A percentile compares a stretch with the other conserved stretches of the same genome.
Conservation (phyloP, 345 rosid species). For the Eucalyptus cladocalyx region DNA sequence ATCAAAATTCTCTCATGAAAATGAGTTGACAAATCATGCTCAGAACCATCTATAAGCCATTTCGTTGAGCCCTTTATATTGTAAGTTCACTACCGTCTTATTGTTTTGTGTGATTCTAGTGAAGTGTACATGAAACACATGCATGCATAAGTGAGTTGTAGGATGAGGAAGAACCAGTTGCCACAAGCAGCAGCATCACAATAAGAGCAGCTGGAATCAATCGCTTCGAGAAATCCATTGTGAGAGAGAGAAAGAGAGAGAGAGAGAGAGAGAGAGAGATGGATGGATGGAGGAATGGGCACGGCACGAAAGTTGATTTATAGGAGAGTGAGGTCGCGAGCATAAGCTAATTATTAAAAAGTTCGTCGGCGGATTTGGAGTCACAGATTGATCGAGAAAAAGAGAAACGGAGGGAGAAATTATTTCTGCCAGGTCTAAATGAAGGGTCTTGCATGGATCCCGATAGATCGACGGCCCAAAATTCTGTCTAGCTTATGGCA, state of each 20-base stretch:
- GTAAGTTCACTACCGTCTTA: background rate
- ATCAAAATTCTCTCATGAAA: background rate
- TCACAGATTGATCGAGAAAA: background rate
- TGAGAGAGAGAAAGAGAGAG: background rate
- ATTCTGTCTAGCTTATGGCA: background rate
- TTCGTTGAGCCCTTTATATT: background rate
- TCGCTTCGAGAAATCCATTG: background rate
- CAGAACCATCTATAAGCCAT: background rate
- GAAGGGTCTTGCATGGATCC: background rate
- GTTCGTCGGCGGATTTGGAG: background rate
- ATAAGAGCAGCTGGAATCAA: background rate
- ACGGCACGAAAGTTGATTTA: background rate
- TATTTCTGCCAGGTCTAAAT: background rate
- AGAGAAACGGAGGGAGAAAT: background rate
- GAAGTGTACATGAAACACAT: background rate
- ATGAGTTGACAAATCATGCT: background rate
- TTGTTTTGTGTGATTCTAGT: background rate
- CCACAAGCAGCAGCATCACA: background rate
- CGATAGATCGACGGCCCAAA: background rate
- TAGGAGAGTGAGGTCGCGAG: background rate
- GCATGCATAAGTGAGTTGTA: background rate
- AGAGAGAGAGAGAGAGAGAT: background rate
- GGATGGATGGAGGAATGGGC: background rate
- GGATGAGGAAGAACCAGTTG: background rate
- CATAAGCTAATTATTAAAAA: background rate